Conservation (phyloP, 1,284 basidiomycete genomes). For the Ganoderma lucidum region DNA sequence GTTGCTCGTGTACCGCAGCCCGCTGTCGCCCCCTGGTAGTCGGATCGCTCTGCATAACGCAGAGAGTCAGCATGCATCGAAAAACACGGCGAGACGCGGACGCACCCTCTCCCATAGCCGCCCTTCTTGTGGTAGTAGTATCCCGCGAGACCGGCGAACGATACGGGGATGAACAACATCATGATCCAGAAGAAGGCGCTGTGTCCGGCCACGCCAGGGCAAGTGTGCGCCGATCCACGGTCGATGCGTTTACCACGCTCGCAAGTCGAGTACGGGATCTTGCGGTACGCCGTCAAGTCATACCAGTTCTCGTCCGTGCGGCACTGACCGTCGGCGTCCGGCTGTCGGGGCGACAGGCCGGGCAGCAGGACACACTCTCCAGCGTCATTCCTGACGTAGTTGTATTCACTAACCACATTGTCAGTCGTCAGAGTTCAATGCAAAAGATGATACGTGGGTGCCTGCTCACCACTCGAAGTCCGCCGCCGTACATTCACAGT, state of each 20-base stretch:
- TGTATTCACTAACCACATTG: constrained; percentile 78
- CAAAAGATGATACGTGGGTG: background rate
- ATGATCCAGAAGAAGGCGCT: constrained; percentile 85
- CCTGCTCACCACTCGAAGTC: constrained; percentile 91
- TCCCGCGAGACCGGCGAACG: constrained; percentile 74
- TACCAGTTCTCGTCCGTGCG: constrained; percentile 84
- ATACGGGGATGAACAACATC: constrained; percentile 78
- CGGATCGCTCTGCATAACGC: constrained; percentile 70
- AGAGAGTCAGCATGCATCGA: background rate
- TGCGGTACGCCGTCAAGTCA: constrained; percentile 88
- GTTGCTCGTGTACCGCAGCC: constrained; percentile 51
- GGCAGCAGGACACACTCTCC: constrained; percentile 81
- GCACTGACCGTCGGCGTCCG: constrained; percentile 56
- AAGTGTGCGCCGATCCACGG: constrained; percentile 73
- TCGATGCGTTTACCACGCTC: constrained; percentile 80
- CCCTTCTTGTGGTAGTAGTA: constrained; percentile 83
- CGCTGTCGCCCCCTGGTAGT: constrained; percentile 66
- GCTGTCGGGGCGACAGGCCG: constrained; percentile 45
- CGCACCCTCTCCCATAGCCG: constrained; percentile 76
- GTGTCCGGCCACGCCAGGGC: constrained; percentile 80
- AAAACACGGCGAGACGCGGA: constrained; percentile 25
- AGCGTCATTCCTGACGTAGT: constrained; percentile 72
- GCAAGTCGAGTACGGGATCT: constrained; percentile 88
- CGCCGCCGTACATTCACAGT: constrained; percentile 74
- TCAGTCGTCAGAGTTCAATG: background rate